Evolutionary conservation across 176 grass and related monocot species (phyloP), one percentile per base, ranked within the genome.

Genomic region (Triticum monococcum): DNA sequence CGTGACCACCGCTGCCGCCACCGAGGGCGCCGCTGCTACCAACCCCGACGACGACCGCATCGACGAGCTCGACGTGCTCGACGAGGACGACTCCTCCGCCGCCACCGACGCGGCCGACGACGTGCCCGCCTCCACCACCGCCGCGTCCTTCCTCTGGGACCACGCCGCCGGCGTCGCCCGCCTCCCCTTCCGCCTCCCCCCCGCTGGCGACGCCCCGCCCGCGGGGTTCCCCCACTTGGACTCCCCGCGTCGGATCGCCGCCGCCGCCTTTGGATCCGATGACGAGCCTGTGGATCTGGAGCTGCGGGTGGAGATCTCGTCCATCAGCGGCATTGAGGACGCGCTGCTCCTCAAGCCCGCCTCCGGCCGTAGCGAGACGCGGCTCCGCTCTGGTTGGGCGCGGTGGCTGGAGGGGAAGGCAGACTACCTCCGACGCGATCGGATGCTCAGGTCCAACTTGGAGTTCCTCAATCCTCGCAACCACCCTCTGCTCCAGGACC

Each of bases 401-500:
- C 85, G 76, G 20, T 99, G 97, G 97, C 60, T 99, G 46, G 97
- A 99, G 82, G 94, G 90, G 17, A 99, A 99, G 84, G 92, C 86
- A 0, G 92, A 96, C 90, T 99, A 96, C 80, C 78, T 96, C 50
- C 85, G 97, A 35, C 90, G 86, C 75, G 94, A 99, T 69, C 84
- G 88, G 71, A 99, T 99, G 97, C 90, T 96, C 57, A 90, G 91
- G 2, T 99, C 97, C 56, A 94, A 96, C 77, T 80, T 99, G 22
- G 97, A 99, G 52, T 64, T 89, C 9, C 79, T 99, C 60, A 94
- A 96, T 82, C 97, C 97, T 2, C 95, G 93, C 64, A 99, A 94
- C 80, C 97, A 99, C 73, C 97, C 97, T 48, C 84, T 99, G 67
- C 92, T 99, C 24, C 97, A 99, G 77, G 97, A 99, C 73, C 97